These are phyloP conservation scores for Arthrobotrys sinensis DNA, from an alignment of 2,329 filamentous ascomycete species.

Conservation along the genomic window DNA sequence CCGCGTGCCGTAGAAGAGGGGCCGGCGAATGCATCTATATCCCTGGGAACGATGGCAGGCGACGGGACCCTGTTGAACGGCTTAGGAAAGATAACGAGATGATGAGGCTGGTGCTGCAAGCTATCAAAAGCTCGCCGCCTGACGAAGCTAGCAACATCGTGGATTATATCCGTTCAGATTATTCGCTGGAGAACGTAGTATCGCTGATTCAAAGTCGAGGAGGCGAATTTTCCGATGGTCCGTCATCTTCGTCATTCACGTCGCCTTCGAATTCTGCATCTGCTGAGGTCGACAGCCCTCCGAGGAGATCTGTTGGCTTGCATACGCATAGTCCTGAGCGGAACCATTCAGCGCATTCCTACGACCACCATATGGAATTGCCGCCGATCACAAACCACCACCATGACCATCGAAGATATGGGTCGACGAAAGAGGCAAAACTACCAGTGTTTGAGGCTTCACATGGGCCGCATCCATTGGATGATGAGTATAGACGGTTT, in stretches of 20 bases:
- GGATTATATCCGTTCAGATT: slow-evolving; percentile 55
- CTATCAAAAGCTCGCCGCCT: slow-evolving; percentile 42
- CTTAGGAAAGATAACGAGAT: slow-evolving; percentile 56
- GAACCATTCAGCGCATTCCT: slow-evolving; percentile 13
- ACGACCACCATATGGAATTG: slow-evolving; percentile 41
- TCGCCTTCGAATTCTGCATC: slow-evolving; percentile 56
- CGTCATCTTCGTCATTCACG: slow-evolving; percentile 46
- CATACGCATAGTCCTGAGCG: slow-evolving; percentile 44
- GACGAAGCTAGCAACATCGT: slow-evolving; percentile 52
- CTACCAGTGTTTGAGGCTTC: slow-evolving; percentile 54
- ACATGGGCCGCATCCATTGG: slow-evolving; percentile 27
- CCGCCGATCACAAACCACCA: slow-evolving; percentile 52
- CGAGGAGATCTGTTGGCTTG: slow-evolving; percentile 25
- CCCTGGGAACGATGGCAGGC: slow-evolving; percentile 56
- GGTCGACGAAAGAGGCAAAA: slow-evolving; percentile 28
- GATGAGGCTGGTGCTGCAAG: slow-evolving; percentile 55
- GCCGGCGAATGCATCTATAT: slow-evolving; percentile 51
- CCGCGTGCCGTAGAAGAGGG: slow-evolving; percentile 50
- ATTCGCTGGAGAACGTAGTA: slow-evolving; percentile 47
- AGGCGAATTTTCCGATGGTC: slow-evolving; percentile 32
- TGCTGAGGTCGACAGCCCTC: slow-evolving; percentile 51
- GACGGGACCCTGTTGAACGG: slow-evolving; percentile 54
- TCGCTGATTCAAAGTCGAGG: slow-evolving; percentile 50
- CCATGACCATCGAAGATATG: slow-evolving; percentile 50
- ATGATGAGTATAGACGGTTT: slow-evolving; percentile 48